These are phyloP conservation scores for Eleusine indica DNA, from an alignment of 176 grass and related monocot genomes.

Conservation along the genomic window DNA sequence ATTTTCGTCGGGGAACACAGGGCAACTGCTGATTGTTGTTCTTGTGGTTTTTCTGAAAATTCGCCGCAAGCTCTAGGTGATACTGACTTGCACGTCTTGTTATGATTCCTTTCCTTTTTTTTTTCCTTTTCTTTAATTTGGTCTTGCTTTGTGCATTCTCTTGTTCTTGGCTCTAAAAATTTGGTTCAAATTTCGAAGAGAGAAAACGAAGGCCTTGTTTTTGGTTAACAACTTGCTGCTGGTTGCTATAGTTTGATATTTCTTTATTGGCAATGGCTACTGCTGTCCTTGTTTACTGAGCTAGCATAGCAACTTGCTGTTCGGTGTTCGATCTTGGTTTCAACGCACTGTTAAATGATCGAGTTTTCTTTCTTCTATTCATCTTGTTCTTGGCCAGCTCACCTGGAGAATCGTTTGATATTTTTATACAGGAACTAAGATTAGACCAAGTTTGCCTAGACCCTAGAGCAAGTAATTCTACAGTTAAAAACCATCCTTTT, in stretches of 20 bases:
- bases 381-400: conserved; percentile 17
- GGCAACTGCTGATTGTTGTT: background rate
- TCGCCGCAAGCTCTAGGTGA: background rate
- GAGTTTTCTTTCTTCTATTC: background rate
- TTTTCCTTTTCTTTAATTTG: background rate
- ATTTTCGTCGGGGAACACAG: background rate
- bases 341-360: background rate
- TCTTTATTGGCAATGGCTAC: background rate
- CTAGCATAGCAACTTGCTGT: background rate
- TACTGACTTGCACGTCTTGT: background rate
- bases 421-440: background rate
- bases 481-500: conserved; percentile 29
- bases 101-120: background rate
- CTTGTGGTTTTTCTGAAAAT: background rate
- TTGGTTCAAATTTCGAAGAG: background rate
- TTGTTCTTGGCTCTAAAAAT: background rate
- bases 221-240: background rate
- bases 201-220: background rate
- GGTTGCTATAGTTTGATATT: background rate
- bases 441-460: background rate
- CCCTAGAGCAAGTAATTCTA: conserved; percentile 37
- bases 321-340: conserved; percentile 5
- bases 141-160: background rate
- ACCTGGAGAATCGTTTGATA: background rate
- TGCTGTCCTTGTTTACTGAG: conserved; percentile 25